Conservation (phyloP, 2,329 filamentous ascomycete species). For the Colletotrichum euphorbiae region DNA sequence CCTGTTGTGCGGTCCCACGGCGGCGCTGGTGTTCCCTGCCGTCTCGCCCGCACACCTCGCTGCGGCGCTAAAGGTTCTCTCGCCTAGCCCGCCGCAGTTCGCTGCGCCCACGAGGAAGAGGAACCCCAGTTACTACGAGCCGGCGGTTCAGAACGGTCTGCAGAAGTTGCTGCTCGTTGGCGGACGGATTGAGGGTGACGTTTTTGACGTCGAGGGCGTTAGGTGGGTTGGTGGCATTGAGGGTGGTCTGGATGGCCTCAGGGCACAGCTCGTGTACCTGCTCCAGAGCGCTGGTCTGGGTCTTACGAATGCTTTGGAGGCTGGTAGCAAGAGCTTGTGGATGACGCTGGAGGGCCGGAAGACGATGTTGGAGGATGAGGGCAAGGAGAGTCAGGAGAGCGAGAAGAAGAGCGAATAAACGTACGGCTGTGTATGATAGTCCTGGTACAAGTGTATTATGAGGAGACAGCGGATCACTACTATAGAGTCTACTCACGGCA, state of each 20-base stretch:
- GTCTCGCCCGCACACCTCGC: slow-evolving; percentile 89
- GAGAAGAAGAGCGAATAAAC: slow-evolving; percentile 37
- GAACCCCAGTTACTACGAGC: slow-evolving; percentile 85
- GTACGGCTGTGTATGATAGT: slow-evolving; percentile 39
- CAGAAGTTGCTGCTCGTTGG: slow-evolving; percentile 90
- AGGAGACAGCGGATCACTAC: slow-evolving; percentile 32
- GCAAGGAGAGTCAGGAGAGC: slow-evolving; percentile 40
- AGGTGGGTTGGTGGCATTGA: slow-evolving; percentile 78
- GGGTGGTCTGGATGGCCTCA: slow-evolving; percentile 83
- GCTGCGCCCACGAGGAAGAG: slow-evolving; percentile 81
- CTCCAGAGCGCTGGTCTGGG: slow-evolving; percentile 84
- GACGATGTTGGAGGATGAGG: slow-evolving; percentile 79
- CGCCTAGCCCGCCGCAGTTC: slow-evolving; percentile 78
- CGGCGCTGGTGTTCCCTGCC: slow-evolving; percentile 81
- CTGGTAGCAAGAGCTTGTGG: slow-evolving; percentile 84
- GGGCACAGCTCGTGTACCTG: slow-evolving; percentile 83
- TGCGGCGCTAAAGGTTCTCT: slow-evolving; percentile 80
- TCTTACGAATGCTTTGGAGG: slow-evolving; percentile 82
- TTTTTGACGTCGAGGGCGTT: slow-evolving; percentile 80
- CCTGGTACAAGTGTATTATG: slow-evolving; percentile 38
- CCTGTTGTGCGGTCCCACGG: slow-evolving; percentile 84
- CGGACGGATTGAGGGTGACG: slow-evolving; percentile 85
- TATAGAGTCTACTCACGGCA: slow-evolving; percentile 31
- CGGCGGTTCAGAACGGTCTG: slow-evolving; percentile 80
- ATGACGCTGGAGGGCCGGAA: slow-evolving; percentile 87